Evolutionary conservation across 768 basidiomycete genomes (phyloP), one percentile per base, ranked within the genome.

Genomic region (Auriculariales sp.): DNA sequence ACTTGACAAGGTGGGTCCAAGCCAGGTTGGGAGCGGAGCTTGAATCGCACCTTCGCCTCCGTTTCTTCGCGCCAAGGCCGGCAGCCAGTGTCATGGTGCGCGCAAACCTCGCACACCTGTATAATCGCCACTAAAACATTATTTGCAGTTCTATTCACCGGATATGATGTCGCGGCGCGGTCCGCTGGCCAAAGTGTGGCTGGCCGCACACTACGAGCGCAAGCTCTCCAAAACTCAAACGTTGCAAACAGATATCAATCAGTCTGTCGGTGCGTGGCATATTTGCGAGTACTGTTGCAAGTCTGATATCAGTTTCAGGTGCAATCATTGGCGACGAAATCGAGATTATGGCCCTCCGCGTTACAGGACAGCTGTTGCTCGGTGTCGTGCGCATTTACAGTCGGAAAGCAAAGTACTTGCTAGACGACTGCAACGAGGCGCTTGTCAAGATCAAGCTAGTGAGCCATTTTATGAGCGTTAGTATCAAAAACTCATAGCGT

Each of bases 341-440:
- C 45, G 91, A 89, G 61, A 66, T 87, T 42, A 93, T 97, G 81
- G 92, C 94, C 2, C 80, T 98, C 25, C 83, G 95, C 46, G 71
- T 98, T n/a, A 95, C 90, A 36, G 95, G 95, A 4, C 95, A 98
- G 58, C 73, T 99, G 44, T 77, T 99, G 49, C 78, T 99, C 35
- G 95, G 95, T 57, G 94, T 99, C 42, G 91, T 94, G 49, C 77
- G 95, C 50, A 98, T 99, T 60, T 99, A 99, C 66, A 92, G 90
- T 59, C 75, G 94, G 36, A 99, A 99, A 64, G 92, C 93, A 15
- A 95, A 97, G 61, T 99, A 99, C 64, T 75, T 99, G 3, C 68
- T 97, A 54, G 95, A 99, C 59, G 95, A 99, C 61, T 97, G 94
- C 61, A 95, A 95, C 53, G 95, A 99, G 63, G 92, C 94, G 0